Evolutionary conservation across 176 grass and related monocot species (phyloP).

Genomic region (Oryza glumipatula): DNA sequence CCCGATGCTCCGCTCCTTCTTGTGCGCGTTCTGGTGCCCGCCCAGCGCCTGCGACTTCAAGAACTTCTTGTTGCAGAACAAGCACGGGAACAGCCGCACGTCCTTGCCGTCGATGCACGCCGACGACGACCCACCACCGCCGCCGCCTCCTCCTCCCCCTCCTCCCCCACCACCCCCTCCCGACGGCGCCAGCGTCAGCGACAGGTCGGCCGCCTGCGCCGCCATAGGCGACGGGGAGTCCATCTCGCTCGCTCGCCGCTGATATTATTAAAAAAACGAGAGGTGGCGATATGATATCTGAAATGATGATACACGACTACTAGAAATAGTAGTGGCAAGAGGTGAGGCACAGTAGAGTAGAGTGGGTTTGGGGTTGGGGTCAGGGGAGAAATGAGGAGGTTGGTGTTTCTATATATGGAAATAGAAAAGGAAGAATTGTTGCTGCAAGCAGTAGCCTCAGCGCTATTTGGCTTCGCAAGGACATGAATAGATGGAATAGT

Average conservation of each 20-base stretch:
- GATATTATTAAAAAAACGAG: background rate
- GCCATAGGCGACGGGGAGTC: slow-evolving; percentile 15
- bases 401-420: slow-evolving; percentile 63
- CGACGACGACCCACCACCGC: background rate
- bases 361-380: slow-evolving; percentile 1
- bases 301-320: too few species aligned
- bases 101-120: slow-evolving; percentile 59
- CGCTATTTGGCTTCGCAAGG: background rate
- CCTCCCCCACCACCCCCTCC: background rate
- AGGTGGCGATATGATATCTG: background rate
- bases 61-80: slow-evolving; percentile 99
- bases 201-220: slow-evolving; percentile 49
- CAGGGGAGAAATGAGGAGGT: background rate
- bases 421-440: background rate
- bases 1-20: slow-evolving; percentile 85
- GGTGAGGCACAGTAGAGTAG: too few species aligned
- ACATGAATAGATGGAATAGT: background rate
- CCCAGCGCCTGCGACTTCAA: slow-evolving; percentile 91
- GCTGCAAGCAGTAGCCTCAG: too few species aligned
- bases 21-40: slow-evolving; percentile 95
- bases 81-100: slow-evolving; percentile 89
- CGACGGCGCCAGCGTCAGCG: slow-evolving; percentile 62
- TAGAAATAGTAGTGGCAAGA: too few species aligned
- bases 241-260: slow-evolving; percentile 21
- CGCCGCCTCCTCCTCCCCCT: background rate